phyloP scores from a whole-genome alignment of 805 yeast genomes.

The Candida tallmaniae region DNA sequence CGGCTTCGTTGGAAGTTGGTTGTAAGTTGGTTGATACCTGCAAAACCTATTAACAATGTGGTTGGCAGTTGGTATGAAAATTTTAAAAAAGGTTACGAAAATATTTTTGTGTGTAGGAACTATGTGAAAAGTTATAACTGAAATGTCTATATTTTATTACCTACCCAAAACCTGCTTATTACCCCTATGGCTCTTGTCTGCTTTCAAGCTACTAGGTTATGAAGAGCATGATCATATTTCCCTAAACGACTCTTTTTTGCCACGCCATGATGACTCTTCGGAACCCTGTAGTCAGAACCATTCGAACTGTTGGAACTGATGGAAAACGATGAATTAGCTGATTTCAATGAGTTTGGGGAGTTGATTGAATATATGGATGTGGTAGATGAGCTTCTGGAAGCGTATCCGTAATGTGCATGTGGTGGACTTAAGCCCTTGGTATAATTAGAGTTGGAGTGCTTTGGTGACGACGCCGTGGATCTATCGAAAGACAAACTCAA shows the following conservation, averaged over 20 bases:
- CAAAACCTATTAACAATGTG: no score
- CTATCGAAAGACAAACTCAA: not conserved
- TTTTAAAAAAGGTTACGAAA: no score
- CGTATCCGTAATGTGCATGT: not conserved
- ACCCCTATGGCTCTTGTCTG: no score
- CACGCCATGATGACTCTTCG: conserved; percentile 2
- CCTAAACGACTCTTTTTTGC: no score
- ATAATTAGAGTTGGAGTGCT: not conserved
- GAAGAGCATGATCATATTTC: conserved; percentile 2
- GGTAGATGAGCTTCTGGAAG: conserved; percentile 9
- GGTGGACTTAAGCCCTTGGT: conserved; percentile 1
- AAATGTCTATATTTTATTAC: no score
- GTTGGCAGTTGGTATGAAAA: no score
- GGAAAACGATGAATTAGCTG: conserved; percentile 10
- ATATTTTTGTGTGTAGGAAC: no score
- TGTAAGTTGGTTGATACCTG: no score
- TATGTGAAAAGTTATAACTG: no score
- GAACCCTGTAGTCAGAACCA: conserved; percentile 8
- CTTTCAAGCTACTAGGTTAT: conserved; percentile 4
- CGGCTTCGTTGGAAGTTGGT: no score
- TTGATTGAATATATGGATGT: conserved; percentile 10
- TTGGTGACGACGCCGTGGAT: not conserved
- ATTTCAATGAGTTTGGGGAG: conserved; percentile 11
- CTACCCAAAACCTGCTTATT: no score
- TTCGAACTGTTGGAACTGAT: conserved; percentile 11